Evolutionary conservation across 2,329 filamentous ascomycete genomes (phyloP).

Genomic region (Helotiales sp.): DNA sequence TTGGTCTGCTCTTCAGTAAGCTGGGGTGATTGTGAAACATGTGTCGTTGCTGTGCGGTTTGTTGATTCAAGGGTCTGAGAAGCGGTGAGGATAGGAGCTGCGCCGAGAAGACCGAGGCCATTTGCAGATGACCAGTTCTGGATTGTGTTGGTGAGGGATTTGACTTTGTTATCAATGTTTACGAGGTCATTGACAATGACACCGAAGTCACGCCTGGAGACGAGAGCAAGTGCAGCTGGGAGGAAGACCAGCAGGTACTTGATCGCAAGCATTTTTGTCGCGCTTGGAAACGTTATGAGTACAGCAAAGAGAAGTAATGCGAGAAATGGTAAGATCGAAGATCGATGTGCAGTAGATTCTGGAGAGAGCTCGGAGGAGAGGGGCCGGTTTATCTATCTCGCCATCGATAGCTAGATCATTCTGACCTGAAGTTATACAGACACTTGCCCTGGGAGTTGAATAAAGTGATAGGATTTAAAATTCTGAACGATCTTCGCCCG

Average conservation of each 20-base stretch:
- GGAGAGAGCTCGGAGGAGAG: not conserved
- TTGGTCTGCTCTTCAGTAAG: slow-evolving; percentile 9
- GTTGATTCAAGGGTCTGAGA: not conserved
- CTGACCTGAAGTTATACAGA: not conserved
- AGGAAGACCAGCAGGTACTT: not conserved
- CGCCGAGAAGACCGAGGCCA: not conserved
- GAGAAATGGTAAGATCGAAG: not conserved
- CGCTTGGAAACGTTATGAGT: not conserved
- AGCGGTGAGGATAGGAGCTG: slow-evolving; percentile 15
- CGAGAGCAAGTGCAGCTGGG: not conserved
- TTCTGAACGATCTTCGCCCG: not conserved
- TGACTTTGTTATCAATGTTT: slow-evolving; percentile 2
- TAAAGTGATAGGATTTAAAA: not conserved
- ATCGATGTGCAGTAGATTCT: not conserved
- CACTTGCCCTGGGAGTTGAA: not conserved
- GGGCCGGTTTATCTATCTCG: not conserved
- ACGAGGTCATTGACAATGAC: not conserved
- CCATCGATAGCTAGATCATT: not conserved
- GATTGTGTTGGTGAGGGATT: not conserved
- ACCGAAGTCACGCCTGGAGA: not conserved
- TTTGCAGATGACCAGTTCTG: slow-evolving; percentile 8
- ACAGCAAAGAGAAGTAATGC: not conserved
- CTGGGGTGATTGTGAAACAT: not conserved
- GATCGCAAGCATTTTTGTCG: slow-evolving; percentile 3
- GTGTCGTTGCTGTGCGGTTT: not conserved